phyloP scores from a whole-genome alignment of 805 yeast genomes.

The Ogataea paraovalis region DNA sequence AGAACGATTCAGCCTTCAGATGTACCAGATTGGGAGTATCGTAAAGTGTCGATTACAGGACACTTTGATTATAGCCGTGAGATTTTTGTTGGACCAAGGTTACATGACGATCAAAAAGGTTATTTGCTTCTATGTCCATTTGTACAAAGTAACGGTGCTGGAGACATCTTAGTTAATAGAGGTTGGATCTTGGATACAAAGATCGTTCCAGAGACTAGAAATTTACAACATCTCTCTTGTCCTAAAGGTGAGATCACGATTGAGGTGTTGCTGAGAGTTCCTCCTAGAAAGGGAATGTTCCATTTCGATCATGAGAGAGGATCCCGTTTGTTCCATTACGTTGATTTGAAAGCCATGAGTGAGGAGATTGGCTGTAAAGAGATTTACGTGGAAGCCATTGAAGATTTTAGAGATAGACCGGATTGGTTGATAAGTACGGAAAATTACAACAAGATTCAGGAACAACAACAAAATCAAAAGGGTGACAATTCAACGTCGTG shows the following conservation, averaged over 20 bases:
- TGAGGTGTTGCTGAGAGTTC: conserved; percentile 68
- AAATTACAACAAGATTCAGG: conserved; percentile 2
- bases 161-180: conserved; percentile 76
- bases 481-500: conserved; percentile 4
- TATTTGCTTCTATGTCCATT: conserved; percentile 81
- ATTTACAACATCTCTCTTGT: conserved; percentile 62
- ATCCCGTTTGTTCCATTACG: conserved; percentile 67
- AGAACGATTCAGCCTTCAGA: conserved; percentile 57
- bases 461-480: neutral
- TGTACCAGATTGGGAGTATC: conserved; percentile 72
- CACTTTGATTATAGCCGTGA: conserved; percentile 80
- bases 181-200: conserved; percentile 86
- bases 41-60: conserved; percentile 75
- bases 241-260: conserved; percentile 72
- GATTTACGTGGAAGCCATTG: conserved; percentile 69
- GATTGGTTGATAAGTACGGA: conserved; percentile 32
- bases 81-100: conserved; percentile 87
- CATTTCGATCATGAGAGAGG: conserved; percentile 70
- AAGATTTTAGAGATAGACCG: conserved; percentile 62
- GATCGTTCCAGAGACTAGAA: conserved; percentile 49
- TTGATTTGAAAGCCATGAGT: conserved; percentile 83
- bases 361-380: conserved; percentile 62
- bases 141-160: conserved; percentile 66
- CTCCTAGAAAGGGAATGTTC: conserved; percentile 56
- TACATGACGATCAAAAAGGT: conserved; percentile 69